phyloP scores from a whole-genome alignment of 495 filamentous ascomycete genomes.

The Choiromyces venosus region DNA sequence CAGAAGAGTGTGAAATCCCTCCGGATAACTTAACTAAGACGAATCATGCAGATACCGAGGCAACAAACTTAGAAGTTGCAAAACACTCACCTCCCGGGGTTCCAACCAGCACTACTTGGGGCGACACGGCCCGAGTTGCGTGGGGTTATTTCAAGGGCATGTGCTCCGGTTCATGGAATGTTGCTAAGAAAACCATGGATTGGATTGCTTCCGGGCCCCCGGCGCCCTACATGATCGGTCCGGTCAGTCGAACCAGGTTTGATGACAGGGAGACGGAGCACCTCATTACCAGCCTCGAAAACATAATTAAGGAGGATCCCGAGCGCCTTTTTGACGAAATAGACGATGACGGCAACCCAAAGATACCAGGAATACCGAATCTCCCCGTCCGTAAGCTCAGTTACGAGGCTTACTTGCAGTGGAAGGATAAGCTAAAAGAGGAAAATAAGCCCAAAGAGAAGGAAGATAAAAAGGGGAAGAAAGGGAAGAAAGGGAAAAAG shows the following conservation, averaged over 20 bases:
- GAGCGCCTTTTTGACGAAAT: not conserved
- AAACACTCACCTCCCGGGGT: too few species aligned
- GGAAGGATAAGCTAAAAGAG: not conserved
- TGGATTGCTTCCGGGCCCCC: not conserved
- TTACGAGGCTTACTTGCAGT: not conserved
- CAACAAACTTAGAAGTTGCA: too few species aligned
- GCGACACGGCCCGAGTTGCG: not conserved
- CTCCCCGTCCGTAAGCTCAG: not conserved
- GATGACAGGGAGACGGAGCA: not conserved
- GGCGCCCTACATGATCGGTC: not conserved
- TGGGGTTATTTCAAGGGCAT: not conserved
- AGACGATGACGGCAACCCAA: not conserved
- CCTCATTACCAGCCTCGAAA: too few species aligned
- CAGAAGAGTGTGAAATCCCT: not conserved
- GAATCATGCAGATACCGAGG: not conserved
- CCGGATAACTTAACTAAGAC: not conserved
- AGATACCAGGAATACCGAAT: not conserved
- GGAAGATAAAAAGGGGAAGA: not conserved
- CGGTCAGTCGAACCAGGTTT: not conserved
- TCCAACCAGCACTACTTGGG: not conserved
- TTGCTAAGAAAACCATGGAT: not conserved
- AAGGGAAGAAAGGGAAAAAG: not conserved
- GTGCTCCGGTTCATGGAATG: not conserved
- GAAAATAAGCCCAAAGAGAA: not conserved
- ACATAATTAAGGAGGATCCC: not conserved